Conservation (phyloP, 2,329 filamentous ascomycete species). For the Cercospora beticola region DNA sequence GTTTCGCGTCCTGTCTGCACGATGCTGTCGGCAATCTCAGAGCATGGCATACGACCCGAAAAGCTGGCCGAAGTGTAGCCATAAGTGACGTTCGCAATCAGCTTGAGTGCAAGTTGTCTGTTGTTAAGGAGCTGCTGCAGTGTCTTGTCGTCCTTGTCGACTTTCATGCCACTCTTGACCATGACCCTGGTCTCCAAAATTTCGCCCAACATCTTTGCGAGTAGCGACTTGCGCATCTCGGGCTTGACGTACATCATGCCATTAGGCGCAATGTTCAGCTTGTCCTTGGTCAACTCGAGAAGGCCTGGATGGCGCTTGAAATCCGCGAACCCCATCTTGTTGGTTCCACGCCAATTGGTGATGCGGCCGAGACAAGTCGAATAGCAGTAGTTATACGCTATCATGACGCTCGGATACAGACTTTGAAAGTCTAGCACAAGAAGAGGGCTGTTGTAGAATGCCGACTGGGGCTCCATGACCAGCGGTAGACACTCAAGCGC, state of each 20-base stretch:
- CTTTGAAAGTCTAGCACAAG: constrained; percentile 95
- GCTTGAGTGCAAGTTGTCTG: constrained; percentile 86
- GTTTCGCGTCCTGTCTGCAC: constrained; percentile 95
- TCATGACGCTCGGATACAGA: constrained; percentile 96
- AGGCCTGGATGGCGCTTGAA: constrained; percentile 76
- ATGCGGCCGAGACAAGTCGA: constrained; percentile 91
- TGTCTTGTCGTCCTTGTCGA: constrained; percentile 81
- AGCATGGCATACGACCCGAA: constrained; percentile 95
- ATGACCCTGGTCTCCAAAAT: constrained; percentile 95
- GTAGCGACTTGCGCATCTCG: constrained; percentile 79
- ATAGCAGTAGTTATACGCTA: constrained; percentile 98
- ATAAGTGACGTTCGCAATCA: constrained; percentile 98
- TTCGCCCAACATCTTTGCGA: constrained; percentile 95
- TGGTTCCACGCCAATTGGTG: constrained; percentile 80
- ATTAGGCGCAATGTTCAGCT: constrained; percentile 91
- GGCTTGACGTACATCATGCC: constrained; percentile 93
- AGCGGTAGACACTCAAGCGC: constrained; percentile 90
- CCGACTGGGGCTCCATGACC: constrained; percentile 96
- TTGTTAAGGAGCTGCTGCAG: constrained; percentile 89
- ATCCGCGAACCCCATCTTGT: constrained; percentile 92
- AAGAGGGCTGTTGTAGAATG: constrained; percentile 86
- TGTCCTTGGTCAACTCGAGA: constrained; percentile 73
- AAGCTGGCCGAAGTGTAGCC: constrained; percentile 97
- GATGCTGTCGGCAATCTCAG: constrained; percentile 96
- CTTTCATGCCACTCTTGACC: constrained; percentile 97